Percentiles rank a stretch among this genome's conserved stretches.
Conservation (phyloP, 169 alveolate genomes). For the Cardiosporidium cionae region DNA sequence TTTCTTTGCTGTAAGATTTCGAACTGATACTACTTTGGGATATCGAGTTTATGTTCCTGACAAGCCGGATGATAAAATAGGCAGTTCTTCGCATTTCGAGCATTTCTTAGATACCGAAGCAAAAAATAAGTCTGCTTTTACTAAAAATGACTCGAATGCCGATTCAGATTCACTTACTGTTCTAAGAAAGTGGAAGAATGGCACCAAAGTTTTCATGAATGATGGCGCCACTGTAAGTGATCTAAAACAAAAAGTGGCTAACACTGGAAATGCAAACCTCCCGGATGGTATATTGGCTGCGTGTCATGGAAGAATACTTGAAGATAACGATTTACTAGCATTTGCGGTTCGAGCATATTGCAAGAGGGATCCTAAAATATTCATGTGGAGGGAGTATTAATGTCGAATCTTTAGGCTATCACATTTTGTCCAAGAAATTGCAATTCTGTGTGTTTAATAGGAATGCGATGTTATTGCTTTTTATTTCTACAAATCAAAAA, state of each 20-base stretch:
- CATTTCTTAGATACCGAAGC: neutral
- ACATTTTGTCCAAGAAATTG: too few relatives aligned
- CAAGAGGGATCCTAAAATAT: constrained; percentile 64
- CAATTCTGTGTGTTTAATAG: too few relatives aligned
- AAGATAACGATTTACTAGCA: constrained; percentile 63
- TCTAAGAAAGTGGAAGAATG: constrained; percentile 55
- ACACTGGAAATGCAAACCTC: constrained; percentile 18
- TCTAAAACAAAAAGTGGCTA: constrained; percentile 47
- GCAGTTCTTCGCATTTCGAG: neutral
- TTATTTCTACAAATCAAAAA: too few relatives aligned
- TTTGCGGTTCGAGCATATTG: constrained; percentile 72
- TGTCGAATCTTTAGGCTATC: too few relatives aligned
- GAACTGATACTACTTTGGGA: constrained; percentile 71
- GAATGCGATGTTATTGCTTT: too few relatives aligned
- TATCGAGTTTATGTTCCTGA: constrained; percentile 51
- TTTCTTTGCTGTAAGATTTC: constrained; percentile 59
- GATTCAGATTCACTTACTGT: neutral
- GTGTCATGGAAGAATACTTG: constrained; percentile 69
- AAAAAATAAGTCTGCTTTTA: neutral
- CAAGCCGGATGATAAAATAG: constrained; percentile 20
- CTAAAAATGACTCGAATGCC: neutral
- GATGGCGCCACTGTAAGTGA: constrained; percentile 61
- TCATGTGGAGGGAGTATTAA: constrained; percentile 65
- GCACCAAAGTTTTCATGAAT: constrained; percentile 52
- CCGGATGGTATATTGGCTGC: constrained; percentile 53